Conservation (phyloP, 768 basidiomycete species). For the Termitomyces sp. region DNA sequence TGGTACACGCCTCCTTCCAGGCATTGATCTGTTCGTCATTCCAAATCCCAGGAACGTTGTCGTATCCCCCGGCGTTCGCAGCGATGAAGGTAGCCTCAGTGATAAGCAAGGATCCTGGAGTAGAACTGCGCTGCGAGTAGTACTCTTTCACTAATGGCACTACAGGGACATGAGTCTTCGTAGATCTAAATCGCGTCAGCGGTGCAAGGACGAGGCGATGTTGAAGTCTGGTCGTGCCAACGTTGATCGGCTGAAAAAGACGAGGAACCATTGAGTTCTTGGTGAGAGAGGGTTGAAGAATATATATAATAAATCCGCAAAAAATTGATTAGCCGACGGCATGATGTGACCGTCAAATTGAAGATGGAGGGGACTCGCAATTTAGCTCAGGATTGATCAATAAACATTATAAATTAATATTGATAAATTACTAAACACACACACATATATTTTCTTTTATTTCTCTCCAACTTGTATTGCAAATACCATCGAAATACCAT, state of each 20-base stretch:
- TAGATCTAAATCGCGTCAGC: conserved; percentile 13
- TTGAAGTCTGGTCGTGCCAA: conserved; percentile 29
- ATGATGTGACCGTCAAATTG: no score
- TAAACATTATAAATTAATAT: no score
- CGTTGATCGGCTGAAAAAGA: conserved; percentile 35
- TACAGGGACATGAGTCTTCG: conserved; percentile 20
- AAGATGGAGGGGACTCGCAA: no score
- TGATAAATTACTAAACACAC: no score
- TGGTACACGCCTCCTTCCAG: conserved; percentile 45
- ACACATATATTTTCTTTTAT: no score
- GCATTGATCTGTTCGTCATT: conserved; percentile 50
- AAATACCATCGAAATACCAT: no score
- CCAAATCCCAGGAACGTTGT: conserved; percentile 59
- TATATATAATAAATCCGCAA: neutral
- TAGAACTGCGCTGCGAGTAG: conserved; percentile 29
- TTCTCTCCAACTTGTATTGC: no score
- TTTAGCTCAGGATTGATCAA: no score
- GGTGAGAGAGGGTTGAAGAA: no score
- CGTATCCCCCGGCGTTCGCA: conserved; percentile 40
- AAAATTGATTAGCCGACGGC: neutral
- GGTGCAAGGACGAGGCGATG: conserved; percentile 44
- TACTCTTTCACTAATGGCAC: conserved; percentile 26
- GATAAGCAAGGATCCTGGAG: conserved; percentile 37
- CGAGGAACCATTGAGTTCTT: neutral
- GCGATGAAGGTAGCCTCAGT: conserved; percentile 45